phyloP scores from a whole-genome alignment of 2,329 filamentous ascomycete species.

The Ustulina deusta region DNA sequence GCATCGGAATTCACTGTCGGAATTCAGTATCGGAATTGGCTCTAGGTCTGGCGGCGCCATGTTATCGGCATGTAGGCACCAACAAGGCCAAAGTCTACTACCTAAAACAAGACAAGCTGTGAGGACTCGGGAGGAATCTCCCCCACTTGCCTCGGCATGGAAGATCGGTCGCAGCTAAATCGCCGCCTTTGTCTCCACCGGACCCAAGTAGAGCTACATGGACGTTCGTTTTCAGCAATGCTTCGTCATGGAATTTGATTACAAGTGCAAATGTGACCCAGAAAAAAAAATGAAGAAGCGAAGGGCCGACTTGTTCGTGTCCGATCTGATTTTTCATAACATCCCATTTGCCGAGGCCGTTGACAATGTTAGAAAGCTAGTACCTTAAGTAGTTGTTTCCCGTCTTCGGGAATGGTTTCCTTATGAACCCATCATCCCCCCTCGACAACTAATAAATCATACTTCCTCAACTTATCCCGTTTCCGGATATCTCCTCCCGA shows the following conservation, averaged over 20 bases:
- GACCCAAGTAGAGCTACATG: neutral
- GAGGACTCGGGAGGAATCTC: neutral
- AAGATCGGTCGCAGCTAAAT: slow-evolving; percentile 2
- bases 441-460: slow-evolving; percentile 21
- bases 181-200: slow-evolving; percentile 21
- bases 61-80: neutral
- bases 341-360: slow-evolving; percentile 23
- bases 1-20: slow-evolving; percentile 25
- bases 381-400: too few relatives aligned
- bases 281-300: slow-evolving; percentile 25
- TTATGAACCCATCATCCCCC: slow-evolving; percentile 26
- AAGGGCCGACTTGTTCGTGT: slow-evolving; percentile 30
- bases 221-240: slow-evolving; percentile 5
- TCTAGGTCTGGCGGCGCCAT: too few relatives aligned
- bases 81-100: neutral
- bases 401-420: neutral
- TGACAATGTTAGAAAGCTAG: neutral
- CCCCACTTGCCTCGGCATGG: slow-evolving; percentile 3
- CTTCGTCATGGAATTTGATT: slow-evolving; percentile 29
- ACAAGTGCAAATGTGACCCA: slow-evolving; percentile 12
- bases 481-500: neutral
- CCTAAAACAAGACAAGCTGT: neutral
- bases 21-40: slow-evolving; percentile 33
- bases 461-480: neutral
- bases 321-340: slow-evolving; percentile 15